Base-by-base conservation (phyloP, 768 basidiomycete genomes). In the Pisolithus orientalis region DNA sequence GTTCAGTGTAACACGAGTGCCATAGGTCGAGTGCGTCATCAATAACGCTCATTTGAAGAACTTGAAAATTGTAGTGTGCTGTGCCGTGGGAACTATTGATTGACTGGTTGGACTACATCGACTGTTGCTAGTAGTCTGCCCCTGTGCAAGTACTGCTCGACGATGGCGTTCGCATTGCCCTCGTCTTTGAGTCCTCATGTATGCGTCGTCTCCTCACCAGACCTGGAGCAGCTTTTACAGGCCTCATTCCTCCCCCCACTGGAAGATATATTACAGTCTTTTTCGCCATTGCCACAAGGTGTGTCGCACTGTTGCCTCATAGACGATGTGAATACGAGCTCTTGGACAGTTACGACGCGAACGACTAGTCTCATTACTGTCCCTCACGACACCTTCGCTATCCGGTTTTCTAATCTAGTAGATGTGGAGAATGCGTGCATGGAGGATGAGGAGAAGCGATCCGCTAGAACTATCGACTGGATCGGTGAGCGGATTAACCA, bases 221-320 rank as follows among this genome's bases (percentile, higher is more conserved):
- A 93, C 69, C 78, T 93, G 31, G 67, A 71, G 46, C 75, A 80
- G 32, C 74, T 90, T 34, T 70, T 93, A 44, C 67, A 72, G 28
- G 62, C 73, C 2, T 76, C 82, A 8, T 78, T 79, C 1, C 69
- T 93, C 16, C 90, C 90, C 2, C 74, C 84, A 14, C 70, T 92
- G 13, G 80, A 82, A 32, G 75, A 85, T 58, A 80, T 93, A 52
- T 75, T 92, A 28, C 90, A 92, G 65, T 89, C 87, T 3, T 92
- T 92, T 61, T 87, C 88, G 2, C 90, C 90, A 10, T 72, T 92
- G 47, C 83, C 87, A 0, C 83, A 90, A 76, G 87, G 90, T 87
- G 65, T 46, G 67, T 64, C 24, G n/a, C 17, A 6, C 31, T 46
- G 39, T 31, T n/a, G 14, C 14, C 16, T 58, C 43, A 40, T 44